Evolutionary conservation across 2,329 filamentous ascomycete genomes (phyloP).

Genomic region (Plenodomus lindquistii): DNA sequence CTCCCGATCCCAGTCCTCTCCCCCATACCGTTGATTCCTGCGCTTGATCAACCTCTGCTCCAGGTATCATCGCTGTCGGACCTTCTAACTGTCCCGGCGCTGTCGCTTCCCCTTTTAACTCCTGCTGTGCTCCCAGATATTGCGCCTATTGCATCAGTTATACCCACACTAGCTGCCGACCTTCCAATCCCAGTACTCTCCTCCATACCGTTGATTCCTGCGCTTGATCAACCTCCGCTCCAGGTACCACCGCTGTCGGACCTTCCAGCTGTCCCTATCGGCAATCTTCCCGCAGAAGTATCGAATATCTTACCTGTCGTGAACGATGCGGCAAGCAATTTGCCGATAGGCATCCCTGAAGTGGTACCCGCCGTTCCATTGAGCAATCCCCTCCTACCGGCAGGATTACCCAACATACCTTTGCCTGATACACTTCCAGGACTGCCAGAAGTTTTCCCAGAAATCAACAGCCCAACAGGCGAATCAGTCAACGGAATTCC

Average conservation of each 20-base stretch:
- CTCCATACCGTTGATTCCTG: background rate
- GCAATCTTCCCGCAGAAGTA: background rate
- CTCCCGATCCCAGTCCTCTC: background rate
- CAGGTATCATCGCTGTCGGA: no score
- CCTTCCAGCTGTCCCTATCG: background rate
- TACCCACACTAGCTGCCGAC: no score
- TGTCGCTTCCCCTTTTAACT: no score
- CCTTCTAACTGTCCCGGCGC: no score
- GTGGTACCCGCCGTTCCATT: background rate
- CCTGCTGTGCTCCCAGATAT: background rate
- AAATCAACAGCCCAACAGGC: background rate
- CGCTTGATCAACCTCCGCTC: background rate
- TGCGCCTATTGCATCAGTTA: no score
- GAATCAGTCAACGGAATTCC: background rate
- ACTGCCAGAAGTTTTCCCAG: background rate
- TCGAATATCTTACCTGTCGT: background rate
- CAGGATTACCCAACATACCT: background rate
- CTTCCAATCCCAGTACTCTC: background rate
- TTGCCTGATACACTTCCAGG: background rate
- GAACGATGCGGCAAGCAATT: background rate
- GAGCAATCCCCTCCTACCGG: background rate
- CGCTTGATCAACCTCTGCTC: background rate
- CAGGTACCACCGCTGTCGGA: background rate
- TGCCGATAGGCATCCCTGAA: background rate
- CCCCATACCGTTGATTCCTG: background rate